phyloP scores from a whole-genome alignment of 2,329 filamentous ascomycete species.

The Arthrobotrys pseudoclavata region DNA sequence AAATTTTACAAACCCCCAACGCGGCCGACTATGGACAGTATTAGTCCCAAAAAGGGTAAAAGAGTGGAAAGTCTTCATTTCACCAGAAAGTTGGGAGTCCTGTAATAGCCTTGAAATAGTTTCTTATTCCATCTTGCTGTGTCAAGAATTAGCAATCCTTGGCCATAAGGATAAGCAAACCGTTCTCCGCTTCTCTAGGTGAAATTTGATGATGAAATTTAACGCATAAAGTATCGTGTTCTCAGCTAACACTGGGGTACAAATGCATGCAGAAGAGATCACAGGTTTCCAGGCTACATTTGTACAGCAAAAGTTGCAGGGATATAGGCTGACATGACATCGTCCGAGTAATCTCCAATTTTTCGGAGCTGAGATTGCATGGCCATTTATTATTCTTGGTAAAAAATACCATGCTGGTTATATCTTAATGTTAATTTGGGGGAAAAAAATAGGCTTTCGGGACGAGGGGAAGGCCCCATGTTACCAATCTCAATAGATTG shows the following conservation, averaged over 20 bases:
- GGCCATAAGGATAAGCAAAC: not conserved
- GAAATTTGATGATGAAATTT: slow-evolving; percentile 39
- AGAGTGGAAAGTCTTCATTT: slow-evolving; percentile 17
- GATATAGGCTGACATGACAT: slow-evolving; percentile 20
- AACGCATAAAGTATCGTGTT: slow-evolving; percentile 28
- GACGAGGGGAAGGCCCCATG: slow-evolving; percentile 35
- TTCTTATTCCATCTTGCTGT: slow-evolving; percentile 11
- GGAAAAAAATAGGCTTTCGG: slow-evolving; percentile 38
- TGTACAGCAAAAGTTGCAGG: slow-evolving; percentile 13
- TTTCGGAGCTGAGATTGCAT: slow-evolving; percentile 34
- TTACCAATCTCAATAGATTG: slow-evolving; percentile 54
- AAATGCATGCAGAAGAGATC: slow-evolving; percentile 27
- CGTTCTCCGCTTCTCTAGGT: slow-evolving; percentile 9
- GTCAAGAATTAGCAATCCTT: slow-evolving; percentile 37
- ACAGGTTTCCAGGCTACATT: slow-evolving; percentile 25
- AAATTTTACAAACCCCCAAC: slow-evolving; percentile 24
- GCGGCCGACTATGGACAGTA: slow-evolving; percentile 25
- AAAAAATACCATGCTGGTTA: slow-evolving; percentile 46
- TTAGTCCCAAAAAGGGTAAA: slow-evolving; percentile 55
- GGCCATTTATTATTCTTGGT: slow-evolving; percentile 40
- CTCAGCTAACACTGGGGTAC: slow-evolving; percentile 29
- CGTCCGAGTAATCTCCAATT: slow-evolving; percentile 21
- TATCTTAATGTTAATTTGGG: slow-evolving; percentile 23
- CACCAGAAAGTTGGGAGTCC: not conserved
- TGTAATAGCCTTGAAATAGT: slow-evolving; percentile 8